Evolutionary conservation across 1,284 basidiomycete species (phyloP), one percentile per base, ranked within the genome.

Genomic region (Phenoliferia sp.): DNA sequence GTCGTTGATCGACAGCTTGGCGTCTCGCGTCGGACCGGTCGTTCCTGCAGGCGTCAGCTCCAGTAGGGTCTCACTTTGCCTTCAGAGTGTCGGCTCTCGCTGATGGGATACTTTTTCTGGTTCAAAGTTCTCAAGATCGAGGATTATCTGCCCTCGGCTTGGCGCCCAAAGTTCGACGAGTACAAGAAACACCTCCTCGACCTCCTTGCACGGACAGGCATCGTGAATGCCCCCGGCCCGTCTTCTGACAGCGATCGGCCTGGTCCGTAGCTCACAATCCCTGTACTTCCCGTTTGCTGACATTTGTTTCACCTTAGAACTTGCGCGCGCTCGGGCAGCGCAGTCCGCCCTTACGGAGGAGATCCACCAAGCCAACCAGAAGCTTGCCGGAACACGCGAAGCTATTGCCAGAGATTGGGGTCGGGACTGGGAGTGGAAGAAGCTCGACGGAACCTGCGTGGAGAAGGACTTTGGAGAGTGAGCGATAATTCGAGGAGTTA

Each of bases 391-490:
- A 57, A 80, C 83, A 28, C 84, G 88, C 55, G 76, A 72, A 26
- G 74, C 75, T 12, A 71, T 90, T n/a, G 77, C 76, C 2, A 84
- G 87, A 31, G 85, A 85, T 67, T 97, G 88, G 76, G 95, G 95
- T 10, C 79, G 81, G 0, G 84, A 92, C 36, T 92, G 90, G 67
- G 93, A 97, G 81, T 99, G 93, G 90, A 95, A 95, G 83, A 94
- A 95, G 80, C 84, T 99, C 16, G 89, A 96, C 44, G 84, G 85
- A 12, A 83, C 84, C 5, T 99, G 95, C 76, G 79, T 99, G 29
- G 85, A 87, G 74, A 89, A 87, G 75, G 86, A 94, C 64, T 84
- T 85, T 22, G 95, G 95, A 81, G 95, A 97, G 88, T 94, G 76
- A 77, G 90, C 86, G 3, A 26, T 56, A 10, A 62, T 15, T 31